phyloP scores from a whole-genome alignment of 768 basidiomycete genomes.

The Suillus paluster region DNA sequence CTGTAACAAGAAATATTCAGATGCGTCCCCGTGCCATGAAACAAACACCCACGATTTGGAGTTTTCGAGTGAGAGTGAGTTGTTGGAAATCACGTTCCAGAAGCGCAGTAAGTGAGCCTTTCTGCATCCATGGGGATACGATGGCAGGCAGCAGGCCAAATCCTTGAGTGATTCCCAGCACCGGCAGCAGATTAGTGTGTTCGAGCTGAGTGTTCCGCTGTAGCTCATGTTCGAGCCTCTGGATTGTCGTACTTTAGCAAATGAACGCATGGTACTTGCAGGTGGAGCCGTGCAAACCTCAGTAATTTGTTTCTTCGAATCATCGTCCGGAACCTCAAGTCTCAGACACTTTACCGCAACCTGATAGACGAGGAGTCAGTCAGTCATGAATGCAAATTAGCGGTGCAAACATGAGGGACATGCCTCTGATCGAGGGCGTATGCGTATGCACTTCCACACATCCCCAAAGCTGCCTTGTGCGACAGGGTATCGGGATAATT shows the following conservation, averaged over 20 bases:
- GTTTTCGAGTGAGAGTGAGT: slow-evolving; percentile 14
- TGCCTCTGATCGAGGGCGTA: neutral
- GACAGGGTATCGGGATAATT: neutral
- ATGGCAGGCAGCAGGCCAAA: slow-evolving; percentile 23
- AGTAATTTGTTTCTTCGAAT: neutral
- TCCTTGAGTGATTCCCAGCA: slow-evolving; percentile 39
- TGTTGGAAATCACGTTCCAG: slow-evolving; percentile 8
- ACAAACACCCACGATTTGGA: slow-evolving; percentile 17
- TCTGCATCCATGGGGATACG: slow-evolving; percentile 24
- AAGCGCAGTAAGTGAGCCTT: slow-evolving; percentile 20
- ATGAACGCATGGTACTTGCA: neutral
- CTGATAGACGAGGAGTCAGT: neutral
- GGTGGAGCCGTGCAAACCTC: neutral
- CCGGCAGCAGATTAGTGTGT: slow-evolving; percentile 36
- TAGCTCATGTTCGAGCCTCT: slow-evolving; percentile 37
- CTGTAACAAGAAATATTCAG: neutral
- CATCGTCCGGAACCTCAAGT: neutral
- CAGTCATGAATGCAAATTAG: too few relatives aligned
- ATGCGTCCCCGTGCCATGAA: neutral
- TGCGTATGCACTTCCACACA: slow-evolving; percentile 28
- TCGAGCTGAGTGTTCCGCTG: slow-evolving; percentile 18
- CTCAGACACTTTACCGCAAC: slow-evolving; percentile 2
- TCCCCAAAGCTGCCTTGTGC: slow-evolving; percentile 25
- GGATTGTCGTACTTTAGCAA: neutral
- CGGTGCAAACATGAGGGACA: neutral